These are phyloP conservation scores for Dittrichia graveolens DNA, from an alignment of 129 eudicot species.

Conservation along the genomic window DNA sequence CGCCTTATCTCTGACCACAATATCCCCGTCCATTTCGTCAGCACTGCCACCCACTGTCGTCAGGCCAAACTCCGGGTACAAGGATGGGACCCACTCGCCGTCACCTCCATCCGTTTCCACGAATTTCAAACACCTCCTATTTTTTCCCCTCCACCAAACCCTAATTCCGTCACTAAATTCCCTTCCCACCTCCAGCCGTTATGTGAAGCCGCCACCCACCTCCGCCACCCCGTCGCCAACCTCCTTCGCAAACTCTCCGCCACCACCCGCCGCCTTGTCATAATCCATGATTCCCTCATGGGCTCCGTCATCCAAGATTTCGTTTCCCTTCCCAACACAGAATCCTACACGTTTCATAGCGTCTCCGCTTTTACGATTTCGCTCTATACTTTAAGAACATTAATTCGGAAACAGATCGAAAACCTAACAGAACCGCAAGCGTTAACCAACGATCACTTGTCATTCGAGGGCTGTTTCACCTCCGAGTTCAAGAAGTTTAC, in stretches of 20 bases:
- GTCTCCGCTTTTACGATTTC: conserved; percentile 47
- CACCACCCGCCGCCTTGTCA: conserved; percentile 39
- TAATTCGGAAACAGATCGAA: conserved; percentile 35
- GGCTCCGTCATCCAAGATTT: conserved; percentile 59
- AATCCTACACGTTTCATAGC: conserved; percentile 52
- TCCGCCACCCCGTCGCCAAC: conserved; percentile 43
- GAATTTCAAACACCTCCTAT: conserved; percentile 40
- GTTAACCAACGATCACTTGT: conserved; percentile 19
- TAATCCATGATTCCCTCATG: conserved; percentile 67
- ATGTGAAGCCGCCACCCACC: conserved; percentile 43
- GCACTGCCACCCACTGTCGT: conserved; percentile 44
- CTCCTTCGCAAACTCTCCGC: conserved; percentile 39
- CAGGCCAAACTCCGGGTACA: conserved; percentile 46
- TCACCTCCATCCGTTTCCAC: conserved; percentile 38
- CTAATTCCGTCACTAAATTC: conserved; percentile 35
- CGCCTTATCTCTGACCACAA: conserved; percentile 45
- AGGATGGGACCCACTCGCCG: conserved; percentile 39
- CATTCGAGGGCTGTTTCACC: conserved; percentile 36
- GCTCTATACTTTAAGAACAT: conserved; percentile 28
- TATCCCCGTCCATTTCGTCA: conserved; percentile 45
- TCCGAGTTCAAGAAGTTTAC: conserved; percentile 33
- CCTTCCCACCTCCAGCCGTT: conserved; percentile 49
- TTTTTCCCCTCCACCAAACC: conserved; percentile 37
- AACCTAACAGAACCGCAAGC: conserved; percentile 13
- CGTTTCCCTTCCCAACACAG: conserved; percentile 48